Evolutionary conservation across 73 alveolate species (phyloP), one percentile per base, ranked within the genome.

Genomic region (Paramecium sexaurelia): DNA sequence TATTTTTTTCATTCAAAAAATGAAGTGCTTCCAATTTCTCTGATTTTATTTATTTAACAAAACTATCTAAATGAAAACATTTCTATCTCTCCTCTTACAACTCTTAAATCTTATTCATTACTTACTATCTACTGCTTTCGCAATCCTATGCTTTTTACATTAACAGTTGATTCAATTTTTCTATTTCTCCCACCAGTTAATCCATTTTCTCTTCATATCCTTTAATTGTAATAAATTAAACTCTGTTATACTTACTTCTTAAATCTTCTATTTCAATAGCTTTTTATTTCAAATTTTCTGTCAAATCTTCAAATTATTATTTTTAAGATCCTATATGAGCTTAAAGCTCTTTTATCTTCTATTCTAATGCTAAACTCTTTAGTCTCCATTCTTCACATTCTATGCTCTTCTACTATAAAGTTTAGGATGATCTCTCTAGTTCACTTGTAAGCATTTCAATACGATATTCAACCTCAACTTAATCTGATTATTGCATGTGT

Each of bases 21-120:
- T 78, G 90, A 19, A 78, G 55, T 11, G 90, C 90, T 41, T 78
- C 90, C n/a, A 78, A 40, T 17, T 78, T 78, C 41, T 78, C 90
- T 41, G 61, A 36, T 43, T 78, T 78, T 37, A 78, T 78, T 17
- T 37, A 20, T 43, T 78, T 78, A 0, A 78, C 41, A 17, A 41
- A 78, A n/a, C 55, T 78, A 43, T 78, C 90, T 7, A 78, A 43
- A 78, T 78, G 90, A 78, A 39, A 78, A n/a, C 68, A 20, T 24
- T 78, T 78, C 17, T 78, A 78, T 78, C 90, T 78, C 19, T 78
- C 90, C 55, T 78, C 90, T 13, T 78, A 41, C 2, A 78, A 35
- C 10, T 78, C 90, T 43, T 78, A 40, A 22, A 78, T 78, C 29
- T 78, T 78, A 19, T 17, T 26, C 40, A 78, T 41, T 4, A 37